Conservation (phyloP, 352 stramenopile genomes). For the Pythium scleroteichum region DNA sequence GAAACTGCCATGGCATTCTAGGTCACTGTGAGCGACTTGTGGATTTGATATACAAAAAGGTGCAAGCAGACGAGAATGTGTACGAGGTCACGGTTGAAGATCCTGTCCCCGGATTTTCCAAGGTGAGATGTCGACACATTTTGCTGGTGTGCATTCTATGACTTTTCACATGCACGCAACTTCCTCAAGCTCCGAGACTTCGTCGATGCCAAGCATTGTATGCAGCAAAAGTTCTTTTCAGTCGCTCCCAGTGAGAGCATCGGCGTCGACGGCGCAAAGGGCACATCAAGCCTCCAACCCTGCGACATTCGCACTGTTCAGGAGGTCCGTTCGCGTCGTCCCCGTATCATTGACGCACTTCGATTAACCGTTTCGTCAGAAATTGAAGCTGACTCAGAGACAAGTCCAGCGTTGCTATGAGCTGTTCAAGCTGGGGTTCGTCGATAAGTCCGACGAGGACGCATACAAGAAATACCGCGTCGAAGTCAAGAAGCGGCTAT, state of each 20-base stretch:
- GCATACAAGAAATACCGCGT: conserved; percentile 68
- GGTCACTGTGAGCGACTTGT: conserved; percentile 77
- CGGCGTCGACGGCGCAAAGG: conserved; percentile 23
- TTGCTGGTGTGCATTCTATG: too few relatives aligned
- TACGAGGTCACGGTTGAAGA: conserved; percentile 88
- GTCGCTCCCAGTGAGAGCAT: conserved; percentile 30
- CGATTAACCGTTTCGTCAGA: conserved; percentile 2
- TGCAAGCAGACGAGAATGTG: conserved; percentile 49
- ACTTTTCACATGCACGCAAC: too few relatives aligned
- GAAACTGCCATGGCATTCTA: conserved; percentile 13
- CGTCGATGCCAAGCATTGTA: conserved; percentile 69
- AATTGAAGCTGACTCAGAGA: conserved; percentile 75
- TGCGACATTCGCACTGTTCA: conserved; percentile 67
- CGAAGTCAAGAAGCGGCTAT: conserved; percentile 84
- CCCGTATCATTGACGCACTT: not conserved
- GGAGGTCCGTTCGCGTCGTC: conserved; percentile 29
- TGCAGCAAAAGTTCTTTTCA: conserved; percentile 62
- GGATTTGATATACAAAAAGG: conserved; percentile 58
- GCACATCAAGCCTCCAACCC: conserved; percentile 42
- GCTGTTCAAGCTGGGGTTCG: conserved; percentile 58
- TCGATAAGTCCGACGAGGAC: conserved; percentile 50
- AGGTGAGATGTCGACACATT: conserved; percentile 27
- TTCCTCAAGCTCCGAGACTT: conserved; percentile 63
- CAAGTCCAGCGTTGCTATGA: conserved; percentile 86
- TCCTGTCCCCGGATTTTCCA: conserved; percentile 74